Base-by-base conservation (phyloP, 225 moss, liverwort and hornwort species). In the Marchantia polymorpha region DNA sequence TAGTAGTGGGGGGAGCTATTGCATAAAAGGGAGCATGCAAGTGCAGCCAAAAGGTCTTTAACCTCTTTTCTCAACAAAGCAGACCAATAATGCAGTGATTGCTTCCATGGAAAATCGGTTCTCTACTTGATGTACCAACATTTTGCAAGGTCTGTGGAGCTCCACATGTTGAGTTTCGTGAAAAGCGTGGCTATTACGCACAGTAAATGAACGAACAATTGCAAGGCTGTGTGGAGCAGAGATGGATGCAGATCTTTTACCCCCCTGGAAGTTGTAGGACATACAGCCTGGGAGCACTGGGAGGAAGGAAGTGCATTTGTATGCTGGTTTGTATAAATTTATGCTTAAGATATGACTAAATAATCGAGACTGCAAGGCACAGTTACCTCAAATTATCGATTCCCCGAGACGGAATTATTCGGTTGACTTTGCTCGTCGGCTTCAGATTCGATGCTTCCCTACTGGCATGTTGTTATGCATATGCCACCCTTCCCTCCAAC, bases 31-130 rank as follows among this genome's bases (percentile, higher is more conserved):
- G 17, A 64, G 64, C 64, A 64, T 64, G 64, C 64, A 64, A 64
- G n/a, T 64, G 64, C 20, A 64, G 64, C n/a, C 64, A 64, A 25
- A 25, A 23, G 20, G 23, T 20, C 64, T 20, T 64, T 64, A 13
- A 9, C 10, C 23, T 64, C 23, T 20, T 64, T 64, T 20, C 19
- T 1, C n/a, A 20, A 64, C 64, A 64, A 64, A 64, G n/a, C 3
- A 20, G 20, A 64, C 64, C 64, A 64, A 64, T 64, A 64, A 64
- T 64, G 64, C 64, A 64, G 23, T 64, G 64, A 13, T 64, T 64
- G 9, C 55, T 56, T 56, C 9, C 16, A 8, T 64, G 2, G 64
- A 20, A 20, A 9, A 20, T 64, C 19, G 14, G 55, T 56, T 56
- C 14, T 56, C 9, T 3, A 9, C 19, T 64, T 64, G 10, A 20